Evolutionary conservation across 202 grass and related monocot genomes (phyloP), one percentile per base, ranked within the genome.

Genomic region (Saccharum hybrid): DNA sequence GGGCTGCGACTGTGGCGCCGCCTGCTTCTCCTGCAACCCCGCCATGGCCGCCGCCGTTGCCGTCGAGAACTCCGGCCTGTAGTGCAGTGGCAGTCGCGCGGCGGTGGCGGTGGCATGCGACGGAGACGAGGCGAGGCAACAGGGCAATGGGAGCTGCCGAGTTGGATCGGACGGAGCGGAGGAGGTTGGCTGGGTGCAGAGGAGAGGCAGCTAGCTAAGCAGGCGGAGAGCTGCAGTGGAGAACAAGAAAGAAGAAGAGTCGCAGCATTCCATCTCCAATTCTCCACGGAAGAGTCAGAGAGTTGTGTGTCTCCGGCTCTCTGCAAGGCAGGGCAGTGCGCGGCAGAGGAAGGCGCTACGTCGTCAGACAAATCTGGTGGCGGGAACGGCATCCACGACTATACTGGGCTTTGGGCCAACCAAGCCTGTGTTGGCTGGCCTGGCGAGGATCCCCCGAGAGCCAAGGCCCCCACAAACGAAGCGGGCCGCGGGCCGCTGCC

Each of bases 321-420:
- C 41, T 7, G 41, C 42, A 48, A 10, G 45, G 45, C 11, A 46
- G 11, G 10, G 45, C 9, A 52, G 22, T 14, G 7, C 65, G 73
- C 68, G 83, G 84, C 67, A 57, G 72, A 8, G 56, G 10, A 59
- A 18, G 60, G 21, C 28, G 81, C 75, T 23, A 80, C 86, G 86
- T 88, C 68, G 38, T 26, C 62, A n/a, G 51, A 26, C 11, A 6
- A 72, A 49, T 15, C 70, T 22, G 18, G 62, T 86, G 84, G 84
- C 59, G 16, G 34, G 14, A 3, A 6, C 11, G 12, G 62, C 46
- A 22, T 84, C 72, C 81, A 76, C 71, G 62, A 65, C 26, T 13
- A 6, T 31, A 63, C 22, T 63, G 1, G 21, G 19, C 8, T 19
- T 19, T 19, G 51, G 22, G 21, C 57, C 57, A 7, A 12, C 26